Conservation (phyloP, 805 yeast species). For the Candida piceae region DNA sequence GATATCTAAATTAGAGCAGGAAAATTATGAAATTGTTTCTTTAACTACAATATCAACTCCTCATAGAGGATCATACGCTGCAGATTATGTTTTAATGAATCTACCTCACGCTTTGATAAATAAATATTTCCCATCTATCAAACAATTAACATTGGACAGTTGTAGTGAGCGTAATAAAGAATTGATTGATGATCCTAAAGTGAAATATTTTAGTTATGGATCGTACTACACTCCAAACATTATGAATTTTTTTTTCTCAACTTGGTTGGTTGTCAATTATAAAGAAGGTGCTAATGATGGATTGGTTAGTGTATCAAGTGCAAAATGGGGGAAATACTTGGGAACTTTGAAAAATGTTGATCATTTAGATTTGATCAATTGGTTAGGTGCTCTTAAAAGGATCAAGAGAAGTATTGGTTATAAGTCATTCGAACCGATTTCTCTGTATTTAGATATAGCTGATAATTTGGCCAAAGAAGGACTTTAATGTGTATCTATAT, state of each 20-base stretch:
- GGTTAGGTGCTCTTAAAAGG: slow-evolving; percentile 56
- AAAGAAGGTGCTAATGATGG: slow-evolving; percentile 73
- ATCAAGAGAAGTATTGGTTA: slow-evolving; percentile 27
- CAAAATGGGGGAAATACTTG: slow-evolving; percentile 78
- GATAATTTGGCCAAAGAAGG: slow-evolving; percentile 58
- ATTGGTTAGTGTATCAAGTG: slow-evolving; percentile 68
- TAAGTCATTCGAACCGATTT: slow-evolving; percentile 53
- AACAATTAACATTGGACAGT: slow-evolving; percentile 58
- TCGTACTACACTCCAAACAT: slow-evolving; percentile 62
- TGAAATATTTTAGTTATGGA: slow-evolving; percentile 79
- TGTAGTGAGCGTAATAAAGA: slow-evolving; percentile 49
- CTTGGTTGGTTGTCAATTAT: slow-evolving; percentile 59
- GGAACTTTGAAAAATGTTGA: slow-evolving; percentile 79
- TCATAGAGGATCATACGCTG: slow-evolving; percentile 80
- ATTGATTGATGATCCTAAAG: slow-evolving; percentile 52
- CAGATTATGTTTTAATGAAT: slow-evolving; percentile 52
- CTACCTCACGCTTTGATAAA: slow-evolving; percentile 17
- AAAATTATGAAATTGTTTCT: slow-evolving; percentile 57
- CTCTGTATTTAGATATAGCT: slow-evolving; percentile 64
- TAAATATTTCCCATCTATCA: slow-evolving; percentile 36
- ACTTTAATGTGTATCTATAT: slow-evolving; percentile 29
- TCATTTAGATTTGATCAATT: slow-evolving; percentile 81
- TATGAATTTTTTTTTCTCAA: slow-evolving; percentile 52
- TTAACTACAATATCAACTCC: slow-evolving; percentile 87
- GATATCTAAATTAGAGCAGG: slow-evolving; percentile 48